phyloP scores from a whole-genome alignment of 208 protist species.

The Trypanosoma scelopori region DNA sequence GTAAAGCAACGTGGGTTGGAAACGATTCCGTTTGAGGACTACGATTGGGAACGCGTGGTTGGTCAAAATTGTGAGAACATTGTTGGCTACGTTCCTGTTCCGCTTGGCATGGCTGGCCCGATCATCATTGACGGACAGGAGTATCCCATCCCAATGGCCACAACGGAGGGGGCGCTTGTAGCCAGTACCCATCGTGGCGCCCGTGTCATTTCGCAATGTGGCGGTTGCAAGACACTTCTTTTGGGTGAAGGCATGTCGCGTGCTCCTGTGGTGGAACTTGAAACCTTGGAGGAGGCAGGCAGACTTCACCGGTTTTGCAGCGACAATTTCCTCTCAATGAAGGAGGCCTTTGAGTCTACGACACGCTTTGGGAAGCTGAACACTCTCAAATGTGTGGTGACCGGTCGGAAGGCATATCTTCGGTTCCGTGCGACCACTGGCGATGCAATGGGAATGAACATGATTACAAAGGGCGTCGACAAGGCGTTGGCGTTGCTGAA shows the following conservation, averaged over 20 bases:
- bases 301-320: constrained; percentile 91
- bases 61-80: constrained; percentile 97
- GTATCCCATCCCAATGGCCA: constrained; percentile 95
- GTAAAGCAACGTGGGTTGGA: constrained; percentile 53
- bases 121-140: constrained; percentile 92
- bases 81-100: constrained; percentile 96
- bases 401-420: constrained; percentile 91
- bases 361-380: constrained; percentile 94
- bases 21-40: constrained; percentile 85
- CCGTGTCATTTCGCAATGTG: constrained; percentile 91
- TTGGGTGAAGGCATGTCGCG: constrained; percentile 97
- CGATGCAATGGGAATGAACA: constrained; percentile 99
- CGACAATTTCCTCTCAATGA: constrained; percentile 83
- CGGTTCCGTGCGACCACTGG: constrained; percentile 95
- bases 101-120: constrained; percentile 95
- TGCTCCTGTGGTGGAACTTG: constrained; percentile 93
- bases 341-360: constrained; percentile 92
- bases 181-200: constrained; percentile 96
- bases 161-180: constrained; percentile 97
- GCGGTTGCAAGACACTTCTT: constrained; percentile 88
- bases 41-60: constrained; percentile 88
- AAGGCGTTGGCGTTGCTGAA: constrained; percentile 89
- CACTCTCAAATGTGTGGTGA: constrained; percentile 83
- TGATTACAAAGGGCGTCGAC: constrained; percentile 98
- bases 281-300: constrained; percentile 70